These are phyloP conservation scores for Luvunga scandens DNA, from an alignment of 345 rosid genomes.

Conservation along the genomic window DNA sequence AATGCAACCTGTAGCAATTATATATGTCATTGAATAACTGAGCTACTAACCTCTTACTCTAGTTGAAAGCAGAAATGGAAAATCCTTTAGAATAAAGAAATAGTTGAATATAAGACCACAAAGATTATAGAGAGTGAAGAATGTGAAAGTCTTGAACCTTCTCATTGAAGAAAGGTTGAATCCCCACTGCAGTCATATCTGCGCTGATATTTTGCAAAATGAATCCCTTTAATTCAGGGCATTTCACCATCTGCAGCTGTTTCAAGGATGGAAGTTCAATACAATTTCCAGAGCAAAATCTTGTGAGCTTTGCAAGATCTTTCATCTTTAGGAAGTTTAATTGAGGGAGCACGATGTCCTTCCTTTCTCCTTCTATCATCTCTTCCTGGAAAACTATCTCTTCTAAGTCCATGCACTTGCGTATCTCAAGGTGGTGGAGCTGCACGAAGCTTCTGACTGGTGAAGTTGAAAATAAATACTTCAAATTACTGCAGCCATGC, in stretches of 20 bases:
- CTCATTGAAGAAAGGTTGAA: too few relatives aligned
- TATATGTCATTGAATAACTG: not conserved
- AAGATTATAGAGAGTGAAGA: too few relatives aligned
- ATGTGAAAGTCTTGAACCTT: too few relatives aligned
- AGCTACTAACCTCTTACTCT: too few relatives aligned
- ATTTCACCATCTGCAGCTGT: not conserved
- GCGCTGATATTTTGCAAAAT: too few relatives aligned
- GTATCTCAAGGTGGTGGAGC: not conserved
- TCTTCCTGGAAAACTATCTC: not conserved
- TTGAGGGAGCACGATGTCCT: too few relatives aligned
- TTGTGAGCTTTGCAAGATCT: too few relatives aligned
- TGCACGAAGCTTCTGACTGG: not conserved
- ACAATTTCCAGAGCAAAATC: not conserved
- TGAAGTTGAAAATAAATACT: not conserved
- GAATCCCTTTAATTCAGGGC: not conserved
- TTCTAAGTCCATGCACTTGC: not conserved
- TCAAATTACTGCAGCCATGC: not conserved
- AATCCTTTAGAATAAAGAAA: not conserved
- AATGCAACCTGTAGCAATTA: slow-evolving; percentile 16
- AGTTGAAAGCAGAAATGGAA: too few relatives aligned
- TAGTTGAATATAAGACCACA: too few relatives aligned
- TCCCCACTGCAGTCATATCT: too few relatives aligned
- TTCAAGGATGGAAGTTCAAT: slow-evolving; percentile 3
- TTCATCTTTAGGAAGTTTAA: too few relatives aligned
- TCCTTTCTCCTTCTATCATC: not conserved